Evolutionary conservation across 148 eudicot genomes (phyloP), one percentile per base, ranked within the genome.

Genomic region (Rhododendron mucronatum): DNA sequence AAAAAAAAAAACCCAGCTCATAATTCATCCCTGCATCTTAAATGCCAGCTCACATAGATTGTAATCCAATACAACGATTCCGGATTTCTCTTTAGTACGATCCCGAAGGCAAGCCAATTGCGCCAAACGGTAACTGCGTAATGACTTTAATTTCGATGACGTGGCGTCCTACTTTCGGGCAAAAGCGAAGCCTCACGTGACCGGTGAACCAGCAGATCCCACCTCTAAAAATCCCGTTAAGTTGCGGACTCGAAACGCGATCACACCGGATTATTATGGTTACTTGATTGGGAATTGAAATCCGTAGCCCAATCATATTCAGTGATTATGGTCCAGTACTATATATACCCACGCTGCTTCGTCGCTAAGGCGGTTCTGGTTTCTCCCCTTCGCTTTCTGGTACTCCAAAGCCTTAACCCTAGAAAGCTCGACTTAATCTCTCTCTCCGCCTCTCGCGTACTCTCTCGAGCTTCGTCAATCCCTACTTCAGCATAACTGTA

Each of bases 381-480:
- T 6, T 59, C 65, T 59, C n/a, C 21, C 65, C 26, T 59, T 21
- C 65, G 2, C 65, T 20, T 6, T 57, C 63, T 57, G 63, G 18
- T 2, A 13, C 61, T 16, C 61, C 61, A 18, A 51, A 14, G 59
- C 59, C 59, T 21, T 15, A 55, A 55, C 18, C 61, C 61, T 55
- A 55, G 21, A 55, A 41, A 41, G 45, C 45, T 41, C 45, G 6
- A 41, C 44, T 39, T 39, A 41, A 41, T 41, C 45, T 41, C 45
- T 7, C 47, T 5, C 75, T n/a, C 71, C 30, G 4, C n/a, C 33
- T 67, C 74, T 67, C 35, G 73, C 73, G 33, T 26, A 67, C 73
- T 67, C 73, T 71, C 76, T 71, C 41, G 39, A 71, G 39, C 76
- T 82, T 63, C 76, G 47, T 63, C 84, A 23, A 82, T 59, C 23